These are phyloP conservation scores for Didymella lethalis DNA, from an alignment of 2,329 filamentous ascomycete species.

Conservation along the genomic window DNA sequence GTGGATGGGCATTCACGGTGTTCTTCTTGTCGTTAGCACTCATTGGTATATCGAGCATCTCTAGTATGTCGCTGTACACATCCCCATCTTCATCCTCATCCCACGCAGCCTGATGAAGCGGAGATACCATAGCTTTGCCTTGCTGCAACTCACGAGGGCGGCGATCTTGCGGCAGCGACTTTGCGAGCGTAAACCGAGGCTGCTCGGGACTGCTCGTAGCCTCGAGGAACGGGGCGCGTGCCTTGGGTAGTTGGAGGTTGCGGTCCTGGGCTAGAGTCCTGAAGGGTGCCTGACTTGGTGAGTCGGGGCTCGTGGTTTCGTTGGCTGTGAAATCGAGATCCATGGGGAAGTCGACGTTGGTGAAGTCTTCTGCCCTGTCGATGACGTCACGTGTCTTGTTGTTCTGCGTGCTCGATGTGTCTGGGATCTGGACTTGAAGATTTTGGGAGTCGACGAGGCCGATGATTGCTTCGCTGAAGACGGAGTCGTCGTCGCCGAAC, in stretches of 20 bases:
- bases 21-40: neutral
- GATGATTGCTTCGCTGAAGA: slow-evolving; percentile 43
- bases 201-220: slow-evolving; percentile 5
- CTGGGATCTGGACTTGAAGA: neutral
- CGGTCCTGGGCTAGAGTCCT: too few relatives aligned
- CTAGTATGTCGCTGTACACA: neutral
- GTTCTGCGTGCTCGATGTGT: neutral
- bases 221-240: neutral
- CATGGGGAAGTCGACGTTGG: slow-evolving; percentile 17
- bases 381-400: slow-evolving; percentile 1
- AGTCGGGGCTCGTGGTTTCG: neutral
- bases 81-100: neutral
- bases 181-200: neutral
- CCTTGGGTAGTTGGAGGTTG: neutral
- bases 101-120: too few relatives aligned
- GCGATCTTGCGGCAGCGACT: neutral
- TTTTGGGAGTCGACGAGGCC: slow-evolving; percentile 44
- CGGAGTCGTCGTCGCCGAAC: slow-evolving; percentile 43
- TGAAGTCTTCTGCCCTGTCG: slow-evolving; percentile 14
- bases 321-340: neutral
- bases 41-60: neutral
- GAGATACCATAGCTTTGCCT: neutral
- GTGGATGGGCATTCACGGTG: neutral
- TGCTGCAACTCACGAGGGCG: neutral
- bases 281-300: neutral